Conservation (phyloP, 352 stramenopile genomes). For the Phytophthora tubulina region DNA sequence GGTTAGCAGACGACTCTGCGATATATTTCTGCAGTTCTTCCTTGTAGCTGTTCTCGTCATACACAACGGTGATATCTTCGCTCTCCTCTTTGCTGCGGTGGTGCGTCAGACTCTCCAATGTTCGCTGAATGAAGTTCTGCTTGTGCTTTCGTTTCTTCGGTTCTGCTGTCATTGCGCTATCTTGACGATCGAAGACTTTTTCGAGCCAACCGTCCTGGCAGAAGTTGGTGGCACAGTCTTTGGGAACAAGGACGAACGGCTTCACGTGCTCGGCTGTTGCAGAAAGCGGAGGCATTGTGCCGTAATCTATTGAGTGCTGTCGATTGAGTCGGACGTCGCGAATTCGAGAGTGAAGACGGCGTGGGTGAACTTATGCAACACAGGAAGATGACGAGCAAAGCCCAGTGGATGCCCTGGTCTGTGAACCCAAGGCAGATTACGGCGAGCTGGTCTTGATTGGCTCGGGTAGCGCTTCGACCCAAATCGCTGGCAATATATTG, state of each 20-base stretch:
- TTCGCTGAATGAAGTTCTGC: constrained; percentile 33
- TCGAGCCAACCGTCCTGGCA: constrained; percentile 29
- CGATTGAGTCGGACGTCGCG: constrained; percentile 4
- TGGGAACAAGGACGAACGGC: constrained; percentile 15
- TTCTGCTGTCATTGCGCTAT: constrained; percentile 2
- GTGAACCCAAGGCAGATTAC: constrained; percentile 24
- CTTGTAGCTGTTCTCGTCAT: constrained; percentile 36
- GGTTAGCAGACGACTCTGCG: constrained; percentile 26
- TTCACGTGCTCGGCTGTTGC: constrained; percentile 21
- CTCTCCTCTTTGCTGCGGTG: constrained; percentile 17
- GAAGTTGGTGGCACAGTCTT: neutral
- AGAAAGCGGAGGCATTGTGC: constrained; percentile 17
- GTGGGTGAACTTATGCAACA: constrained; percentile 2
- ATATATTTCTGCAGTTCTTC: constrained; percentile 42
- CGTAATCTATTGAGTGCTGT: neutral
- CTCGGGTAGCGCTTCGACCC: neutral
- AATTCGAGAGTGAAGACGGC: constrained; percentile 29
- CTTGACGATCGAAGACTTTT: constrained; percentile 29
- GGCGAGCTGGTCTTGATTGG: constrained; percentile 18
- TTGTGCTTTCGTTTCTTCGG: constrained; percentile 19
- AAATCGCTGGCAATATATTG: constrained; percentile 11
- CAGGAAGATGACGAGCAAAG: constrained; percentile 25
- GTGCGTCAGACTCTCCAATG: constrained; percentile 26
- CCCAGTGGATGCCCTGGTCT: constrained; percentile 15
- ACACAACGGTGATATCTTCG: neutral